These are phyloP conservation scores for Pseudonitzschia multiseries DNA, from an alignment of 108 stramenopile species.

Conservation along the genomic window DNA sequence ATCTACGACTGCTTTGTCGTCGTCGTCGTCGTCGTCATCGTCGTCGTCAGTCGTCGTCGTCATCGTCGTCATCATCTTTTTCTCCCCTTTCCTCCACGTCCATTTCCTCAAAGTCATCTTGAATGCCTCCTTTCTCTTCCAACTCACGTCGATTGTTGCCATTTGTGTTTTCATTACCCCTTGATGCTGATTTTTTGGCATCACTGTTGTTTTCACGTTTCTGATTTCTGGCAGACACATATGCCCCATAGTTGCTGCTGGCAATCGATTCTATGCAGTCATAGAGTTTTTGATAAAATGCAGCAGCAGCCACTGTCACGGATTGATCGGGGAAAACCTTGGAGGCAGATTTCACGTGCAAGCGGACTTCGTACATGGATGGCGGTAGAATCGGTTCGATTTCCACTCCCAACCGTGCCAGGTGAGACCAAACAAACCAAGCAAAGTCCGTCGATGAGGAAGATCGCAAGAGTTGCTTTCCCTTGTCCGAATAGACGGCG, in stretches of 20 bases:
- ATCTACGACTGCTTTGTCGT: neutral
- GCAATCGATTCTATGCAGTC: slow-evolving; percentile 64
- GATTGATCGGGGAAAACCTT: slow-evolving; percentile 25
- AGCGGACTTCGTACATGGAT: slow-evolving; percentile 47
- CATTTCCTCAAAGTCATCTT: neutral
- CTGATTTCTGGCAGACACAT: neutral
- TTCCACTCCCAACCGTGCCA: slow-evolving; percentile 72
- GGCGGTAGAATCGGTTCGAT: slow-evolving; percentile 75
- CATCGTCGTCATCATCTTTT: neutral
- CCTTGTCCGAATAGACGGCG: slow-evolving; percentile 43
- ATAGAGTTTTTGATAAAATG: slow-evolving; percentile 69
- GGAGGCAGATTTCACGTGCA: slow-evolving; percentile 45
- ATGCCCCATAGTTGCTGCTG: slow-evolving; percentile 54
- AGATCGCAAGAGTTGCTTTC: slow-evolving; percentile 36
- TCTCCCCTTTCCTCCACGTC: neutral
- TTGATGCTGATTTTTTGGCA: neutral
- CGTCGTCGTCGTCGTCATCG: neutral
- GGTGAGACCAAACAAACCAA: slow-evolving; percentile 53
- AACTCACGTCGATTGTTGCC: slow-evolving; percentile 1
- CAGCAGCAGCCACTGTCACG: slow-evolving; percentile 44
- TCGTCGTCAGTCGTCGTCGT: neutral
- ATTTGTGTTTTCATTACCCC: neutral
- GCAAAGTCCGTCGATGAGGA: slow-evolving; percentile 72
- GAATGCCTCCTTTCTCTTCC: slow-evolving; percentile 4
- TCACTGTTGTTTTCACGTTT: neutral